Evolutionary conservation across 2,329 filamentous ascomycete genomes (phyloP), one percentile per base, ranked within the genome.

Genomic region (Cladosporium phlei): DNA sequence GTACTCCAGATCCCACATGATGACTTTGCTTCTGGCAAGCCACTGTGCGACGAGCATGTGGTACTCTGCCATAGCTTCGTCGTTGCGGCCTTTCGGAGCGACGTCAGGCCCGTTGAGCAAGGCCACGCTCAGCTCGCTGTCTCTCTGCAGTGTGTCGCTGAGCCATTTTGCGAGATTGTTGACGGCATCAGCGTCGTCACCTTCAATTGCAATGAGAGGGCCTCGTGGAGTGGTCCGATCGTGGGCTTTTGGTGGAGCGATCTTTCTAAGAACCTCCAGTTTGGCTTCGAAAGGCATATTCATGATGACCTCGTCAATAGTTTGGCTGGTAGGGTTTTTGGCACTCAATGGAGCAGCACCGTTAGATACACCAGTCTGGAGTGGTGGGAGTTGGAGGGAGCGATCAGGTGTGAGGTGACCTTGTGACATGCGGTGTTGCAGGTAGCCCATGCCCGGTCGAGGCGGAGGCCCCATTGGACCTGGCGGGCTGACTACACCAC

Each of bases 191-290:
- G 70, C 64, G 48, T 83, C 78, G 14, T 84, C 75, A 1, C 90
- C 90, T 65, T 97, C 91, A 21, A 97, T 71, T 0, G 87, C 85
- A 52, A 97, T 83, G 28, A 96, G 78, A 0, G 86, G 79, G 0
- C 91, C 90, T n/a, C 89, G 79, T 1, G 54, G 50, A 5, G 49
- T 40, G 33, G 39, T 45, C 20, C 52, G 51, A 9, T 5, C 72
- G 70, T 55, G 58, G 72, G 67, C 49, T 11, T 87, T 71, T 0
- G 86, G 82, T 19, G 84, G 86, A 35, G 85, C 85, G 54, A 96
- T 88, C 51, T 81, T 82, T 12, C 80, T 75, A 25, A 97, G 73
- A 2, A 91, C 76, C 38, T 82, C 80, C 56, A 95, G 79, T 66
- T 95, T 95, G 54, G 82, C 81, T 34, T 81, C 67, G 58, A 86